These are phyloP conservation scores for Chamaecyparis obtusa DNA, from an alignment of 75 land plant species.

Conservation along the genomic window DNA sequence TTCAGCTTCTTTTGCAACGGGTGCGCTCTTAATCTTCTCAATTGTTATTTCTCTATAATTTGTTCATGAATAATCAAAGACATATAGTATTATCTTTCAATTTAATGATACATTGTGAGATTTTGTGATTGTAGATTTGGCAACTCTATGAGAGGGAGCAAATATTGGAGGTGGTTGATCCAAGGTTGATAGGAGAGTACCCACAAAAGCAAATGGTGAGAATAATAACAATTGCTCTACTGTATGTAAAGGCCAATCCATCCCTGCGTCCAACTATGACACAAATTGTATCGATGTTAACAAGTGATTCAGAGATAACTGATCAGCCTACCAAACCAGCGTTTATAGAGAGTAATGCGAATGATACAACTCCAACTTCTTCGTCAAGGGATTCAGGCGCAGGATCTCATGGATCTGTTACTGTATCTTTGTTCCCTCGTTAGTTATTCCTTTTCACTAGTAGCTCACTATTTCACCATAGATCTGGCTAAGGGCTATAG, in stretches of 20 bases:
- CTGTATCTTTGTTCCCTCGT: neutral
- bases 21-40: neutral
- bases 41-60: neutral
- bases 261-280: neutral
- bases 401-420: neutral
- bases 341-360: neutral
- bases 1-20: neutral
- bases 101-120: neutral
- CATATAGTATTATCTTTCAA: too few species aligned
- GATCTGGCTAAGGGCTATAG: too few species aligned
- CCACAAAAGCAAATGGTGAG: neutral
- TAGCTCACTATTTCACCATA: too few species aligned
- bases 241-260: neutral
- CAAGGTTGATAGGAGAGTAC: neutral
- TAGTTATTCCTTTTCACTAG: neutral
- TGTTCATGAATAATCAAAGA: neutral
- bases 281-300: neutral
- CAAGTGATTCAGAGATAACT: neutral
- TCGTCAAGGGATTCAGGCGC: neutral
- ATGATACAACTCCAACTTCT: neutral
- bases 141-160: neutral
- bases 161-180: neutral
- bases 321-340: neutral
- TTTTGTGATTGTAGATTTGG: neutral
- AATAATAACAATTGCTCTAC: slow-evolving; percentile 4